Base-by-base conservation (phyloP, 2,329 filamentous ascomycete genomes). In the Trichocomaceae sp. region DNA sequence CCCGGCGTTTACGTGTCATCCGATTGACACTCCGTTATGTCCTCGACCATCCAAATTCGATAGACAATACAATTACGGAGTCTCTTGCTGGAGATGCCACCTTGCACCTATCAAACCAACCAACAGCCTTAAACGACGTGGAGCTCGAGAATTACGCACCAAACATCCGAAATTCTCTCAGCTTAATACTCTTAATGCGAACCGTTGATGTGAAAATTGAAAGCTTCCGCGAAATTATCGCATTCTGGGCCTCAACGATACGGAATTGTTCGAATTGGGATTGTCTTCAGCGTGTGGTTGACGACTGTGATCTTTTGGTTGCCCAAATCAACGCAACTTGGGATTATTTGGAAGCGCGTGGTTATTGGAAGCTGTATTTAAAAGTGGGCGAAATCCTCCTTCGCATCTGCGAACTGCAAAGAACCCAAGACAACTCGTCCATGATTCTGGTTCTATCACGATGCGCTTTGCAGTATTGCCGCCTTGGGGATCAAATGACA, bases 401-500 rank as follows among this genome's bases (percentile, higher is more conserved):
- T 5, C 75, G 72, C 23, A 65, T 78, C 1, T 65, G 76, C 10
- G 77, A 81, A 60, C 62, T 82, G 29, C 71, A 73, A 46, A 65
- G 69, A 19, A 59, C 61, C 3, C 57, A 60, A 4, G 64, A 72
- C 47, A 58, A 58, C 57, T 76, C 72, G 2, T 71, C 70, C 55
- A 69, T 72, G 22, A 72, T 77, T 44, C 65, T 65, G 33, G 73
- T 66, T 57, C 71, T 75, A 22, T 76, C 71, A 59, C 69, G 72
- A 13, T 69, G 84, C 6, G 79, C 77, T 1, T 61, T 78, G 7
- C 79, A 83, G 58, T 82, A 83, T 62, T 73, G 83, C 44, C 74
- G 77, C 5, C 74, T 86, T 57, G 84, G 83, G 26, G 82, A 84
- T 61, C 79, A 79, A 48, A 79, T 78, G 44, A 81, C 80, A 62